Base-by-base conservation (phyloP, 768 basidiomycete genomes). In the Podaxis mareebaensis region DNA sequence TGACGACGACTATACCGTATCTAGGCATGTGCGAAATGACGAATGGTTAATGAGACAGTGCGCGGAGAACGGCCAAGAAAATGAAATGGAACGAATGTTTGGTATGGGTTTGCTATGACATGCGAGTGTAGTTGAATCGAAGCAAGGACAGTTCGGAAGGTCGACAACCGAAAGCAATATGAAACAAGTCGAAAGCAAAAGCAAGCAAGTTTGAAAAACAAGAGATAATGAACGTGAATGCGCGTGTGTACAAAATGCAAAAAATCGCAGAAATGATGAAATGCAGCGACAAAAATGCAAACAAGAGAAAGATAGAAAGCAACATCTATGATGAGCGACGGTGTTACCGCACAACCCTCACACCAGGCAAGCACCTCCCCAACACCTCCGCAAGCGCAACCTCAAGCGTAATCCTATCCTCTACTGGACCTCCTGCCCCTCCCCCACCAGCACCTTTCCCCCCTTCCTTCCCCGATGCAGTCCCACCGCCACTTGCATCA, bases 361-460 rank as follows among this genome's bases (percentile, higher is more conserved):
- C 60, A 36, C 60, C 60, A 61, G 60, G 60, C 38, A 61, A 53
- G 28, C 60, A 61, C 52, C 60, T 61, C 51, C 39, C 28, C 60
- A 61, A 61, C 8, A 61, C 52, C 36, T 61, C 60, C 26, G 39
- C 60, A 61, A 61, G 60, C 38, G 60, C 60, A 61, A 61, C 60
- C 36, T 61, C 60, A 2, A 61, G 28, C 40, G 60, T 61, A n/a
- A 61, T 61, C 53, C 40, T 61, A 26, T 61, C 60, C 60, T 61
- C 60, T 52, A 33, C 33, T 33, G 33, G 33, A 2, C 26, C 53
- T 13, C 28, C 58, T 36, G 12, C 42, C 60, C 33, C 52, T 30
- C 52, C 20, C 39, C 52, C 40, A 36, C 36, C 12, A 22, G 36
- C 48, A 13, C 39, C 58, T 28, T 39, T 24, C n/a, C 36, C n/a